A percentile compares a stretch with the other conserved stretches of the same genome.
Conservation (phyloP, 2,329 filamentous ascomycete species). For the Ophiostoma perfectum region DNA sequence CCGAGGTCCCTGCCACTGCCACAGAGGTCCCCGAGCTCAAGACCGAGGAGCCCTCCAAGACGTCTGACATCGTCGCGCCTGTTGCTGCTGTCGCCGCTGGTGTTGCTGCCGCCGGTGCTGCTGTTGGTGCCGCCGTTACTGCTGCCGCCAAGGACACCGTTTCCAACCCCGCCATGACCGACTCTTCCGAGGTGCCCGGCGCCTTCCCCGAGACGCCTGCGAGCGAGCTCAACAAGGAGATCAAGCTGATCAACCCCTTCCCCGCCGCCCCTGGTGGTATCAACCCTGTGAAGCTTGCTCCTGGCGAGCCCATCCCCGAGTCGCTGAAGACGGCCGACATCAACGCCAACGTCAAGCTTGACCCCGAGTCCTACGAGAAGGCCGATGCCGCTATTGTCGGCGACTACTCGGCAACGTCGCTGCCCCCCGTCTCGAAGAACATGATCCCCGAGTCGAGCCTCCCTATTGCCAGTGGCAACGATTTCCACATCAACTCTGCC, state of each 20-base stretch:
- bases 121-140: conserved; percentile 18
- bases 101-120: conserved; percentile 13
- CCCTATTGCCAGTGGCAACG: conserved; percentile 49
- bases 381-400: conserved; percentile 60
- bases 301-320: conserved; percentile 76
- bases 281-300: conserved; percentile 73
- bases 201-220: conserved; percentile 48
- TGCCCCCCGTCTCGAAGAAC: conserved; percentile 54
- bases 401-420: conserved; percentile 38
- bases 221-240: conserved; percentile 45
- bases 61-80: conserved; percentile 3
- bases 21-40: background rate
- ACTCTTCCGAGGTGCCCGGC: conserved; percentile 33
- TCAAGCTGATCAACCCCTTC: conserved; percentile 54
- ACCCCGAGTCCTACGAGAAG: conserved; percentile 82
- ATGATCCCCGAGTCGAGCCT: conserved; percentile 80
- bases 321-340: conserved; percentile 61
- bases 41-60: conserved; percentile 4
- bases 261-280: conserved; percentile 59
- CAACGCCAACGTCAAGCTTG: conserved; percentile 67
- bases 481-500: conserved; percentile 49
- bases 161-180: conserved; percentile 17
- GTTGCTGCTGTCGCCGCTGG: conserved; percentile 6
- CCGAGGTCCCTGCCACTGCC: conserved; percentile 3
- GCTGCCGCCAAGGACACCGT: conserved; percentile 20